phyloP scores from a whole-genome alignment of 208 protist genomes.

The Crithidia fasciculata region DNA sequence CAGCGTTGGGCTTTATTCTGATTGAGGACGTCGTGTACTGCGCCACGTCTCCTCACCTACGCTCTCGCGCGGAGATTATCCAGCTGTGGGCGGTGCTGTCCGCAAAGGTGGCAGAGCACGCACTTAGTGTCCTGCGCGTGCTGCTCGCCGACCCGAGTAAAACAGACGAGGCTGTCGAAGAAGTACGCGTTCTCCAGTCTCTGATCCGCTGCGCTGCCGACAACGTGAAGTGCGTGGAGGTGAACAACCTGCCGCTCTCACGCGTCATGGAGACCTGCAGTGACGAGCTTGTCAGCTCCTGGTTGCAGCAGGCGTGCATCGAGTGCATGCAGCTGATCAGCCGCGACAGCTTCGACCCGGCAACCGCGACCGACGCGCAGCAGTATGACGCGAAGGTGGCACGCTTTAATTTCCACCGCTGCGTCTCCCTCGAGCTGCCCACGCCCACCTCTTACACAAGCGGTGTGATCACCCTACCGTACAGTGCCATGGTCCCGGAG shows the following conservation, averaged over 20 bases:
- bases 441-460: constrained; percentile 56
- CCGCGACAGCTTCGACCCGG: constrained; percentile 60
- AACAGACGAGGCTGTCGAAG: constrained; percentile 59
- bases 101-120: constrained; percentile 50
- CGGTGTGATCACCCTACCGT: constrained; percentile 68
- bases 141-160: constrained; percentile 60
- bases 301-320: constrained; percentile 83
- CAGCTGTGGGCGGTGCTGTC: constrained; percentile 78
- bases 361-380: constrained; percentile 41
- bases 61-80: constrained; percentile 79
- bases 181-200: constrained; percentile 66
- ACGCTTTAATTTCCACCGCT: constrained; percentile 73
- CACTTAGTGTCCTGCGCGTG: constrained; percentile 47
- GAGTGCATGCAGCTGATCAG: constrained; percentile 70
- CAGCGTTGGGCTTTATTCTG: constrained; percentile 82
- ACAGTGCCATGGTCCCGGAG: constrained; percentile 65
- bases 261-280: constrained; percentile 76
- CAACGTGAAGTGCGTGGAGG: constrained; percentile 67
- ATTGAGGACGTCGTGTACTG: constrained; percentile 86
- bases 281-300: constrained; percentile 80
- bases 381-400: constrained; percentile 68
- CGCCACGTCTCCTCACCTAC: constrained; percentile 79
- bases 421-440: constrained; percentile 63
- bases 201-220: constrained; percentile 67
- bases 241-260: constrained; percentile 76